A percentile compares a stretch with the other conserved stretches of the same genome.
These are phyloP conservation scores for Camelina neglecta DNA, from an alignment of 345 rosid genomes.

Conservation along the genomic window DNA sequence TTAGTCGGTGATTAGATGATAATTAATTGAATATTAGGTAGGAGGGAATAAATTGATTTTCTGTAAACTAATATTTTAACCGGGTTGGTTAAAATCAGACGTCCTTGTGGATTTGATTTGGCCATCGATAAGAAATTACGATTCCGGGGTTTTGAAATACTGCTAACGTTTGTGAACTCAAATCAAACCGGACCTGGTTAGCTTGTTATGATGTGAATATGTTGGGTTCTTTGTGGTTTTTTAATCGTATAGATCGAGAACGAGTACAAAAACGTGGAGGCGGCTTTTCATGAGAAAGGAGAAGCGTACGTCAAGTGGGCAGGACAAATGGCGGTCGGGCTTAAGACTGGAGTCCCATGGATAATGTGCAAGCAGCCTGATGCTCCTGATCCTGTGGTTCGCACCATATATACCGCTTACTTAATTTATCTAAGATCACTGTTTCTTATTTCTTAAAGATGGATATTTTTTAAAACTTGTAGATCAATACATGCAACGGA, in stretches of 20 bases:
- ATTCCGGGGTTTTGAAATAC: not conserved
- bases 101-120: not conserved
- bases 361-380: conserved; percentile 89
- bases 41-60: not conserved
- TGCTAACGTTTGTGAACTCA: not conserved
- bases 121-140: too few species aligned
- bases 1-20: not conserved
- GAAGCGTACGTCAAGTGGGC: conserved; percentile 73
- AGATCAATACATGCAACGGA: conserved; percentile 92
- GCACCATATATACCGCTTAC: conserved; percentile 10
- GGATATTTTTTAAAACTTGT: not conserved
- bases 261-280: conserved; percentile 70
- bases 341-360: conserved; percentile 93
- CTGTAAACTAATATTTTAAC: not conserved
- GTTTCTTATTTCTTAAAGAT: not conserved
- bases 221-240: conserved; percentile 2
- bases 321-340: conserved; percentile 74
- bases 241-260: conserved; percentile 68
- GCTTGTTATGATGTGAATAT: conserved; percentile 7
- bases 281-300: conserved; percentile 63
- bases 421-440: not conserved
- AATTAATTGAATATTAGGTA: not conserved
- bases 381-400: conserved; percentile 91
- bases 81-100: not conserved
- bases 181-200: not conserved